Evolutionary conservation across 805 yeast species (phyloP).

Genomic region (Debaryomyces prosopidis): DNA sequence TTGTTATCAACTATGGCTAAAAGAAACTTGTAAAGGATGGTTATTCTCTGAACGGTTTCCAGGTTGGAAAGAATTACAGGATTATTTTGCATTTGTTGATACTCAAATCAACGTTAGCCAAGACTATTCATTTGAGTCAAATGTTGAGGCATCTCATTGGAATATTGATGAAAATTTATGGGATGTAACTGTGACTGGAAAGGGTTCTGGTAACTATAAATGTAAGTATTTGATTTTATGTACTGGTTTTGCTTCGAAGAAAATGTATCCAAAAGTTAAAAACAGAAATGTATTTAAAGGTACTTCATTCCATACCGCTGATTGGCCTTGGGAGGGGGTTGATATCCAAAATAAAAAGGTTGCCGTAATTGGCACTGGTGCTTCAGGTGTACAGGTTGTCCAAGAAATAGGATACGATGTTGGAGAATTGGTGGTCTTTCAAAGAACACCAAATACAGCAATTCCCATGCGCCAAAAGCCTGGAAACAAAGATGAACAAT

Average conservation of each 20-base stretch:
- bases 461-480: conserved; percentile 16
- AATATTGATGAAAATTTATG: conserved; percentile 14
- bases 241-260: conserved; percentile 21
- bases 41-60: conserved; percentile 24
- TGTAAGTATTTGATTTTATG: conserved; percentile 13
- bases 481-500: conserved; percentile 5
- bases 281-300: conserved; percentile 23
- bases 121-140: conserved; percentile 18
- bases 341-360: conserved; percentile 21
- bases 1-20: conserved; percentile 20
- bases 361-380: conserved; percentile 32
- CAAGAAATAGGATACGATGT: conserved; percentile 18
- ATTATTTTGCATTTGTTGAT: conserved; percentile 24
- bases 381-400: conserved; percentile 29
- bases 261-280: conserved; percentile 18
- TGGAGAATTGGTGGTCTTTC: conserved; percentile 15
- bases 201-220: conserved; percentile 1
- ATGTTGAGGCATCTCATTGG: conserved; percentile 21
- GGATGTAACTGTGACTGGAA: conserved; percentile 6
- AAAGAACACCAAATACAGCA: conserved; percentile 11
- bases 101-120: conserved; percentile 18
- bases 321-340: conserved; percentile 23
- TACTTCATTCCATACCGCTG: conserved; percentile 25
- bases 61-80: conserved; percentile 19
- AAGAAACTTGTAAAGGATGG: conserved; percentile 24